A percentile compares a stretch with the other conserved stretches of the same genome.
Conservation (phyloP, 805 yeast genomes). For the Metschnikowia noctiluminum region DNA sequence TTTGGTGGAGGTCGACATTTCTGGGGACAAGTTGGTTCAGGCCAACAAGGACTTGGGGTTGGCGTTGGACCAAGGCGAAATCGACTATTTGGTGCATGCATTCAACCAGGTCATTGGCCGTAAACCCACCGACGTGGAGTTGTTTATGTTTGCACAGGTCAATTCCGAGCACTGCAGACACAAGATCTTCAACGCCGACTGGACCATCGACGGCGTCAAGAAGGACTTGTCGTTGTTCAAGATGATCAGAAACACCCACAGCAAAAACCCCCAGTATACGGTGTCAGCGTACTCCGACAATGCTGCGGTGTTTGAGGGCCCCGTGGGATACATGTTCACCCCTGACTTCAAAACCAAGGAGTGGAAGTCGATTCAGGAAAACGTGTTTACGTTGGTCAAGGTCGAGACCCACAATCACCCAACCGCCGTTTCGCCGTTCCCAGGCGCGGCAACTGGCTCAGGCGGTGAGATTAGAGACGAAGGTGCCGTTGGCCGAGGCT, state of each 20-base stretch:
- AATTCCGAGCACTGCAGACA: conserved; percentile 99
- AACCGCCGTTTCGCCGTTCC: conserved; percentile 97
- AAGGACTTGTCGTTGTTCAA: conserved; percentile 77
- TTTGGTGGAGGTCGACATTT: conserved; percentile 66
- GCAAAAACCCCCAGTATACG: conserved; percentile 73
- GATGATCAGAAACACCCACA: conserved; percentile 95
- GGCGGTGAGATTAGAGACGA: conserved; percentile 99
- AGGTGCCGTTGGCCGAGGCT: conserved; percentile 99
- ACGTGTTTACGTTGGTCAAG: conserved; percentile 84
- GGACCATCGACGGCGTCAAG: conserved; percentile 86
- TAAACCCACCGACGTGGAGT: conserved; percentile 96
- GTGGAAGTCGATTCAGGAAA: conserved; percentile 75
- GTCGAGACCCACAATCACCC: conserved; percentile 99
- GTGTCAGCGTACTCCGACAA: conserved; percentile 95
- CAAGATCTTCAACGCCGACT: conserved; percentile 96
- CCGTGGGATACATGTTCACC: conserved; percentile 70
- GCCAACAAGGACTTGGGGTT: conserved; percentile 86
- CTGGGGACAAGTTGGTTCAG: conserved; percentile 56
- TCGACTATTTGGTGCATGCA: conserved; percentile 79
- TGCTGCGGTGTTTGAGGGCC: conserved; percentile 92
- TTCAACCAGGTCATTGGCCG: conserved; percentile 73
- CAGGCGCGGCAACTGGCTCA: conserved; percentile 99
- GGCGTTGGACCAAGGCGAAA: conserved; percentile 94
- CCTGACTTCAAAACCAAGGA: conserved; percentile 70
- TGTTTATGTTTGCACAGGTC: conserved; percentile 99